These are phyloP conservation scores for Ceriops tagal DNA, from an alignment of 345 rosid genomes.

Conservation along the genomic window DNA sequence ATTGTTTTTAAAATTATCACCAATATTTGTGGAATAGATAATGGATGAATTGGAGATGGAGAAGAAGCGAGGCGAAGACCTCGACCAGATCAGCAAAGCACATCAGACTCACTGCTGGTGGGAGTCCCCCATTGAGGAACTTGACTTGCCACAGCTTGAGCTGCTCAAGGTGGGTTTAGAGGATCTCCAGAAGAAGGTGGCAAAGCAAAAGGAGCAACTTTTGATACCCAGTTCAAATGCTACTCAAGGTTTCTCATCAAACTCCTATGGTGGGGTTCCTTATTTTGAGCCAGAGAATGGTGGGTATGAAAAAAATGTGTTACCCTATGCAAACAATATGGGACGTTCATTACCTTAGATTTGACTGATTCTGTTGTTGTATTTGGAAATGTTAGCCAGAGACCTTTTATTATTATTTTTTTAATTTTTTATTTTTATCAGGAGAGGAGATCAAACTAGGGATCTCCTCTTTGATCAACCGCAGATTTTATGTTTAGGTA, in stretches of 20 bases:
- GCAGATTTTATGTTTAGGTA: too few relatives aligned
- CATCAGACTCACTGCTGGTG: conserved; percentile 40
- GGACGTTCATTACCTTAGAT: background rate
- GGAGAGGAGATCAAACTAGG: background rate
- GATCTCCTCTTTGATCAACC: too few relatives aligned
- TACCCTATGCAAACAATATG: background rate
- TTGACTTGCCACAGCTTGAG: conserved; percentile 29
- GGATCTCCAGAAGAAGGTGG: conserved; percentile 38
- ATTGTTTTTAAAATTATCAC: background rate
- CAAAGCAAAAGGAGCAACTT: conserved; percentile 27
- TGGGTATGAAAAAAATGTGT: conserved; percentile 1
- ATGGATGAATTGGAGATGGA: conserved; percentile 43
- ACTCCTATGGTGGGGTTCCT: background rate
- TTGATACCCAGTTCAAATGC: conserved; percentile 14
- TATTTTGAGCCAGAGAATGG: conserved; percentile 7
- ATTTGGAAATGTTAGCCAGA: background rate
- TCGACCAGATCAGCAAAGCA: conserved; percentile 28
- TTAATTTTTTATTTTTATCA: background rate
- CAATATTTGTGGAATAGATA: background rate
- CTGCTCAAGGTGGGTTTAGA: conserved; percentile 33
- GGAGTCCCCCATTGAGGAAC: conserved; percentile 39
- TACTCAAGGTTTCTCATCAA: conserved; percentile 9
- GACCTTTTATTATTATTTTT: background rate
- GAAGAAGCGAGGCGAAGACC: conserved; percentile 35
- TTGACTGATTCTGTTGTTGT: background rate